Conservation (phyloP, 2,329 filamentous ascomycete genomes). For the Diaporthe vaccinii region DNA sequence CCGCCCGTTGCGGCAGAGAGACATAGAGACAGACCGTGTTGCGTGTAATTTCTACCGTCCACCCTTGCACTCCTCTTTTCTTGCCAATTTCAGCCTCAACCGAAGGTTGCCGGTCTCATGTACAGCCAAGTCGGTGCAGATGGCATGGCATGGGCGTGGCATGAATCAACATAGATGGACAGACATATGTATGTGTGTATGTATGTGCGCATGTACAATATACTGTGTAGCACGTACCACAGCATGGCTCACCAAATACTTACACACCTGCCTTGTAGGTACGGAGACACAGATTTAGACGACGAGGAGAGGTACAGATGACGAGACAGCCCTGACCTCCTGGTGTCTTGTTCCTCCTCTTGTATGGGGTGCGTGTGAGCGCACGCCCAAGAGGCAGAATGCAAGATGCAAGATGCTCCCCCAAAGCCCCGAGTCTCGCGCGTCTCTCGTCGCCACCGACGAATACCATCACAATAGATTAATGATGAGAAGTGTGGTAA, state of each 20-base stretch:
- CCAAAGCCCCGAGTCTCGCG: background rate
- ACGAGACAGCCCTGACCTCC: background rate
- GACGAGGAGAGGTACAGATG: background rate
- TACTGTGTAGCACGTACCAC: conserved; percentile 23
- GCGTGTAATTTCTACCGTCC: background rate
- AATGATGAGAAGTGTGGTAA: background rate
- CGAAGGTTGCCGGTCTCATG: background rate
- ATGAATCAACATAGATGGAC: background rate
- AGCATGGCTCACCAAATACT: conserved; percentile 14
- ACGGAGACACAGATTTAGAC: background rate
- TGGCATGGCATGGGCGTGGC: background rate
- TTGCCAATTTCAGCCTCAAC: conserved; percentile 21
- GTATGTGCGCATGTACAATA: conserved; percentile 4
- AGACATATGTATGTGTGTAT: background rate
- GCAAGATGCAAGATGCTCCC: background rate
- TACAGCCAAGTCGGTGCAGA: background rate
- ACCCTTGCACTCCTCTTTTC: conserved; percentile 1
- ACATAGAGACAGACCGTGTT: background rate
- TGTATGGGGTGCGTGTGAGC: background rate
- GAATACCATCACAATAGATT: background rate
- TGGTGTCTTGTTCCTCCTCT: background rate
- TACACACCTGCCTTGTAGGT: background rate
- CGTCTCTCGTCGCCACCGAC: background rate
- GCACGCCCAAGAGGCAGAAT: conserved; percentile 3
- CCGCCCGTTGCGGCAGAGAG: conserved; percentile 14